phyloP scores from a whole-genome alignment of 1,139 yeast species.

The Williopsis jadinii region DNA sequence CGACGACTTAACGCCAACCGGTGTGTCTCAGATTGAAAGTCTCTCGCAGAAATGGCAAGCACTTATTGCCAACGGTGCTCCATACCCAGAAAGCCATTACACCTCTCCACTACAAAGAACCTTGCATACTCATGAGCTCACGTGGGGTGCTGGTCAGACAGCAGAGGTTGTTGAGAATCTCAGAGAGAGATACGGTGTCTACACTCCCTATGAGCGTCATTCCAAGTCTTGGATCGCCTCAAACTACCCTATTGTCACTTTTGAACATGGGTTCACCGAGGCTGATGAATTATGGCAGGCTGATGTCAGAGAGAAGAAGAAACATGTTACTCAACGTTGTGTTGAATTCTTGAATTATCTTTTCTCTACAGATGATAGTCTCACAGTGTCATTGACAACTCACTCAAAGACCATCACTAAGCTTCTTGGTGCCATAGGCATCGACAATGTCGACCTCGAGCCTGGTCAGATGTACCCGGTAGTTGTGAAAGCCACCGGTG shows the following conservation, averaged over 20 bases:
- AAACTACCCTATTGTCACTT: slow-evolving; percentile 32
- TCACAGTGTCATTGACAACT: slow-evolving; percentile 44
- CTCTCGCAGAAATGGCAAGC: slow-evolving; percentile 21
- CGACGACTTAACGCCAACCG: slow-evolving; percentile 43
- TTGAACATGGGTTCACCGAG: slow-evolving; percentile 42
- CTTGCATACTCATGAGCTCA: slow-evolving; percentile 40
- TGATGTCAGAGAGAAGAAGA: slow-evolving; percentile 25
- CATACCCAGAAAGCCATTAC: slow-evolving; percentile 42
- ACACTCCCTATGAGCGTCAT: slow-evolving; percentile 53
- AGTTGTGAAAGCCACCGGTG: slow-evolving; percentile 1
- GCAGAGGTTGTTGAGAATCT: slow-evolving; percentile 38
- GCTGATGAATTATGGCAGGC: slow-evolving; percentile 35
- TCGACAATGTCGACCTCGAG: neutral
- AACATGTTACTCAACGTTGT: slow-evolving; percentile 45
- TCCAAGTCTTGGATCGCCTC: slow-evolving; percentile 31
- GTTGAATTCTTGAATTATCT: slow-evolving; percentile 42
- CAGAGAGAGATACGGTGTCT: slow-evolving; percentile 56
- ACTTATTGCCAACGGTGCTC: slow-evolving; percentile 39
- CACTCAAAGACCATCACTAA: slow-evolving; percentile 52
- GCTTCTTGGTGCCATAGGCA: neutral
- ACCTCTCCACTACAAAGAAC: slow-evolving; percentile 57
- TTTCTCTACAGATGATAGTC: slow-evolving; percentile 36
- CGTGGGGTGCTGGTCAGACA: slow-evolving; percentile 22
- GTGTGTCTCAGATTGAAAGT: slow-evolving; percentile 40
- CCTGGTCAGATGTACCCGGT: slow-evolving; percentile 3